These are phyloP conservation scores for Aspergillus nanangensis DNA, from an alignment of 495 filamentous ascomycete species.

Conservation along the genomic window DNA sequence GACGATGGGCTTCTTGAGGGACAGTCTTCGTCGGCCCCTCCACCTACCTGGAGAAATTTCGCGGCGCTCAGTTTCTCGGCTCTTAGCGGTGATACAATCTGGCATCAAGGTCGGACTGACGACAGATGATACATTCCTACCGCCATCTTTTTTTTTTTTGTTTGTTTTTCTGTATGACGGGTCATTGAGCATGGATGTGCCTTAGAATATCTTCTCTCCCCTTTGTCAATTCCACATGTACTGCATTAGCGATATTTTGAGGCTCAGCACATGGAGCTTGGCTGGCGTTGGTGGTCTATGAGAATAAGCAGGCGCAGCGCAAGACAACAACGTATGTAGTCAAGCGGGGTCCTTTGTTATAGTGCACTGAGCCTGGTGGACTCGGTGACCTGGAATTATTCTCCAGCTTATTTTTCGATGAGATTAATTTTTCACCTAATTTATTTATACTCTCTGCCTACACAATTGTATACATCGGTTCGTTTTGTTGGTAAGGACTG, in stretches of 20 bases:
- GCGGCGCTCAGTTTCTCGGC: constrained; percentile 44
- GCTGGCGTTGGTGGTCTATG: constrained; percentile 27
- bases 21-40: constrained; percentile 32
- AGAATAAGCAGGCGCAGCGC: constrained; percentile 3
- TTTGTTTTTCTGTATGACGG: constrained; percentile 6
- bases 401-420: no score
- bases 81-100: constrained; percentile 47
- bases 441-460: no score
- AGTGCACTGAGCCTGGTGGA: no score
- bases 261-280: constrained; percentile 24
- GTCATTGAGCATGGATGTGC: constrained; percentile 3
- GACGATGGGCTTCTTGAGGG: constrained; percentile 38
- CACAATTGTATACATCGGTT: no score
- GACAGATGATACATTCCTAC: constrained; percentile 28
- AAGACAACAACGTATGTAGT: neutral
- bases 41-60: constrained; percentile 37
- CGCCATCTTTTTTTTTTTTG: constrained; percentile 10
- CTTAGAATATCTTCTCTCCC: constrained; percentile 12
- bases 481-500: no score
- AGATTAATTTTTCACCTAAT: no score
- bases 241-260: constrained; percentile 37
- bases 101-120: constrained; percentile 44
- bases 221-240: constrained; percentile 21
- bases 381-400: no score
- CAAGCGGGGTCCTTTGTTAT: no score